A percentile compares a stretch with the other conserved stretches of the same genome.
Conservation (phyloP, 371 early-diverging fungal genomes). For the Choanephora cucurbitarum region DNA sequence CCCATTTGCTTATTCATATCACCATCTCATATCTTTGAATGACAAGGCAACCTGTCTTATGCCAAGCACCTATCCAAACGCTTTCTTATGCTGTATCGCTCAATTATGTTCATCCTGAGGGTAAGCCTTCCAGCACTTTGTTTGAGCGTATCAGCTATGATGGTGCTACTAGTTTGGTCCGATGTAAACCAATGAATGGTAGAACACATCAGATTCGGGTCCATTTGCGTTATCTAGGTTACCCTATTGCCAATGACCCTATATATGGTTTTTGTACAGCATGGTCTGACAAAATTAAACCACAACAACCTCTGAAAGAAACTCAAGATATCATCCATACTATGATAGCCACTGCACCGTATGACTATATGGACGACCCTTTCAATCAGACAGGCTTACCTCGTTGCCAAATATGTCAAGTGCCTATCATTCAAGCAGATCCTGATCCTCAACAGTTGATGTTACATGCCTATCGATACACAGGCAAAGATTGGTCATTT, state of each 20-base stretch:
- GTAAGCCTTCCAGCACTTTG: slow-evolving; percentile 78
- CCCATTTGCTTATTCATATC: no score
- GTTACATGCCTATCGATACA: slow-evolving; percentile 83
- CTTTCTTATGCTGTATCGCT: slow-evolving; percentile 58
- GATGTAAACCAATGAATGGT: slow-evolving; percentile 90
- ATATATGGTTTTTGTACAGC: slow-evolving; percentile 74
- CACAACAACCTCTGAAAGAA: not conserved
- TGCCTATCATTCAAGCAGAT: slow-evolving; percentile 53
- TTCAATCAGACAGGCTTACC: slow-evolving; percentile 6
- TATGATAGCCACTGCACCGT: slow-evolving; percentile 49
- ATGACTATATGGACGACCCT: slow-evolving; percentile 33
- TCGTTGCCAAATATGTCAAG: slow-evolving; percentile 55
- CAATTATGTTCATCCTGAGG: slow-evolving; percentile 80
- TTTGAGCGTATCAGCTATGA: slow-evolving; percentile 71
- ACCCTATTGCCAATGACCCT: slow-evolving; percentile 98
- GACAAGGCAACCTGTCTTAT: no score
- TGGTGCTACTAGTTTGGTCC: slow-evolving; percentile 67
- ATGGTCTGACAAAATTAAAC: slow-evolving; percentile 58
- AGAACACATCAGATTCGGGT: slow-evolving; percentile 99
- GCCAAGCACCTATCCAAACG: slow-evolving; percentile 76
- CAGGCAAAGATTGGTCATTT: slow-evolving; percentile 68
- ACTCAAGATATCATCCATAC: slow-evolving; percentile 4
- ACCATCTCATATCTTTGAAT: no score
- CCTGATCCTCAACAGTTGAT: slow-evolving; percentile 67
- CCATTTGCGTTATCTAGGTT: slow-evolving; percentile 94